These are phyloP conservation scores for Hippophae gyantsensis DNA, from an alignment of 306 rosid genomes.

Conservation along the genomic window DNA sequence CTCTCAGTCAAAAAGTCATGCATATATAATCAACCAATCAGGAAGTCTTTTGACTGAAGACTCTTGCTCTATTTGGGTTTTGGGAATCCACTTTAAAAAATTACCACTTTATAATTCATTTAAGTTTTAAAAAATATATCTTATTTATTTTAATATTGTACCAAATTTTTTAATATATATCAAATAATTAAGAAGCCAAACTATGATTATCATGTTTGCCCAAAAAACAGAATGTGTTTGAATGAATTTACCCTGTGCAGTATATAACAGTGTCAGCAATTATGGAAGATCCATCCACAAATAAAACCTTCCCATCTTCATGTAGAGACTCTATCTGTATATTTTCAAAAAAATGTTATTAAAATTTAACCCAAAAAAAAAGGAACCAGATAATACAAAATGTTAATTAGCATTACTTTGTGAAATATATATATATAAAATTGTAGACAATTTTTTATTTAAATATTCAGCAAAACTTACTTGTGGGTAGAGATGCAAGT, in stretches of 20 bases:
- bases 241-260: constrained; percentile 64
- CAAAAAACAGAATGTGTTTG: not conserved
- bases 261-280: constrained; percentile 63
- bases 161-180: no score
- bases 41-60: not conserved
- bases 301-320: constrained; percentile 67
- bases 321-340: constrained; percentile 69
- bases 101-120: no score
- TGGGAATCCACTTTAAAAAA: not conserved
- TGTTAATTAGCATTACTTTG: no score
- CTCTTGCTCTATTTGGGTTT: not conserved
- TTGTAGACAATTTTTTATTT: no score
- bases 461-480: constrained; percentile 16
- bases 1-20: constrained; percentile 13
- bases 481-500: constrained; percentile 67
- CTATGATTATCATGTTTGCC: not conserved
- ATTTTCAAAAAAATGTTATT: not conserved
- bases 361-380: not conserved
- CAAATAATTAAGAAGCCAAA: no score
- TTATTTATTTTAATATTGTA: no score
- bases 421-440: no score
- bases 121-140: no score
- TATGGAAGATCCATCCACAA: constrained; percentile 59
- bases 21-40: constrained; percentile 30
- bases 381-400: no score